A percentile compares a stretch with the other conserved stretches of the same genome.
Conservation (phyloP, 306 rosid genomes). For the Lagenaria siceraria region DNA sequence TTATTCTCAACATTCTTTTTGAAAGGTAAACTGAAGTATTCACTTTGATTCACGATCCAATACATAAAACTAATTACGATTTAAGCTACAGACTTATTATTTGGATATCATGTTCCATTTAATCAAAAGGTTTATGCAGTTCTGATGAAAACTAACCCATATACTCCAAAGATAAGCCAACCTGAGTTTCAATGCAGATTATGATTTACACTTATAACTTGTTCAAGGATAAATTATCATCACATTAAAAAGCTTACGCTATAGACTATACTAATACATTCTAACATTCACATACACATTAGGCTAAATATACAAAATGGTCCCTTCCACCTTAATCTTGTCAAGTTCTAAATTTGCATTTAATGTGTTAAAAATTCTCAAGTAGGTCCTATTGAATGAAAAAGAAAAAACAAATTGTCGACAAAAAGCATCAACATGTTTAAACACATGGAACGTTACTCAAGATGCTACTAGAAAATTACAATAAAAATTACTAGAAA, state of each 20-base stretch:
- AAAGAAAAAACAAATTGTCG: too few species aligned
- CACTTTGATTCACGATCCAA: not conserved
- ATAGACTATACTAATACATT: not conserved
- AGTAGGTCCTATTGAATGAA: too few species aligned
- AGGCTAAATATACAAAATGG: not conserved
- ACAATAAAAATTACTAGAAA: too few species aligned
- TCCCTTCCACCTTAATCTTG: not conserved
- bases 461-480: too few species aligned
- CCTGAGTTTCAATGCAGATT: not conserved
- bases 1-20: not conserved
- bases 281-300: not conserved
- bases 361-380: too few species aligned
- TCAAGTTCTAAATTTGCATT: too few species aligned
- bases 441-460: too few species aligned
- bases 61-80: not conserved
- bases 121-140: not conserved
- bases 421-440: too few species aligned
- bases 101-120: not conserved
- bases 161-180: not conserved
- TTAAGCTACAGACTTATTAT: not conserved
- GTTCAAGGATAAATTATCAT: not conserved
- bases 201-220: not conserved
- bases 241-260: not conserved
- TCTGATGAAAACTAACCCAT: not conserved
- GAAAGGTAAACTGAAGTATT: not conserved